phyloP scores from a whole-genome alignment of 495 filamentous ascomycete species.

The Ascobolus immersus region DNA sequence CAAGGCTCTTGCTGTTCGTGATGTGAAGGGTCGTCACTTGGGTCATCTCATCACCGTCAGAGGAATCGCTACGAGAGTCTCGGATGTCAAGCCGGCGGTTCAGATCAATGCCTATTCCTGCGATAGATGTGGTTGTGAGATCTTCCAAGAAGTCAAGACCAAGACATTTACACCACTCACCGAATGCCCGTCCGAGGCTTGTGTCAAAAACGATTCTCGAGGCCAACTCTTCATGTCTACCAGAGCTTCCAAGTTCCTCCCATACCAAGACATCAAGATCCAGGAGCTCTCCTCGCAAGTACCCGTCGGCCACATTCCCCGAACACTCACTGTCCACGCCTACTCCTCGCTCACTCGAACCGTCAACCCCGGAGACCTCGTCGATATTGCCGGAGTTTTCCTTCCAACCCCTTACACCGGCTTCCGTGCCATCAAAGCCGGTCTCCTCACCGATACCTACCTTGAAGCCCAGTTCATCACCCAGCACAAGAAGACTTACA shows the following conservation, averaged over 20 bases:
- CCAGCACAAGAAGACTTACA: slow-evolving; percentile 95
- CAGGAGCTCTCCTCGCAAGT: slow-evolving; percentile 98
- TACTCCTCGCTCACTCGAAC: slow-evolving; percentile 62
- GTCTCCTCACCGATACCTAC: slow-evolving; percentile 87
- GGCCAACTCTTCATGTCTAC: slow-evolving; percentile 84
- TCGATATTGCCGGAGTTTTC: slow-evolving; percentile 86
- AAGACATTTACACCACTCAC: slow-evolving; percentile 72
- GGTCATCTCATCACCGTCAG: slow-evolving; percentile 83
- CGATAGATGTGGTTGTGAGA: slow-evolving; percentile 83
- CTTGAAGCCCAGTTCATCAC: slow-evolving; percentile 77
- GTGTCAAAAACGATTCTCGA: slow-evolving; percentile 68
- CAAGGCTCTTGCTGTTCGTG: slow-evolving; percentile 78
- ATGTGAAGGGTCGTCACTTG: slow-evolving; percentile 76
- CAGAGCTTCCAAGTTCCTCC: slow-evolving; percentile 81
- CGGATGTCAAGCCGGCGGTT: slow-evolving; percentile 92
- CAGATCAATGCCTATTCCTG: slow-evolving; percentile 93
- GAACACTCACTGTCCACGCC: slow-evolving; percentile 68
- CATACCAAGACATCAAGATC: slow-evolving; percentile 96
- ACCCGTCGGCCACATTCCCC: slow-evolving; percentile 87
- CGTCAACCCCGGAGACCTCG: slow-evolving; percentile 77
- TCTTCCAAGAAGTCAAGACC: slow-evolving; percentile 84
- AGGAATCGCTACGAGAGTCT: slow-evolving; percentile 83
- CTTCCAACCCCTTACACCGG: slow-evolving; percentile 92
- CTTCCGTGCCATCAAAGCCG: slow-evolving; percentile 86
- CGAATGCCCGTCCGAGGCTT: slow-evolving; percentile 67